Evolutionary conservation across 106 monocot species (phyloP).

Genomic region (Xerophyta viscosa): DNA sequence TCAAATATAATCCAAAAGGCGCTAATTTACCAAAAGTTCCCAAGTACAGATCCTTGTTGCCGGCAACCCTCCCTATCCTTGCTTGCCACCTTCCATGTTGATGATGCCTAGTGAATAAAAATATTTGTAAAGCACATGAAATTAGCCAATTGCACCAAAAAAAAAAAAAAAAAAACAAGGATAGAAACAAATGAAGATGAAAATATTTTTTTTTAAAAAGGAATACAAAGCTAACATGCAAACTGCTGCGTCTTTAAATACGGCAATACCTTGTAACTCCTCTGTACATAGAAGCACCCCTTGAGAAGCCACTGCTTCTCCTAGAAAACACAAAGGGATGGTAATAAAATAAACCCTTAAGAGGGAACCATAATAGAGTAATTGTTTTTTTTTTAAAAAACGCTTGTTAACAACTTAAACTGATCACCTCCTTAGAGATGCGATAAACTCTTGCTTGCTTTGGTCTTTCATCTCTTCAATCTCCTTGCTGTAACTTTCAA

Average conservation of each 20-base stretch:
- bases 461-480: conserved; percentile 61
- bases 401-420: background rate
- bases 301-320: conserved; percentile 11
- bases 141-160: background rate
- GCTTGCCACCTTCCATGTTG: conserved; percentile 15
- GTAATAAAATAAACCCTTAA: background rate
- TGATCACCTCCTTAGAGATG: conserved; percentile 33
- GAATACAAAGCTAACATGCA: too few relatives aligned
- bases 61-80: conserved; percentile 21
- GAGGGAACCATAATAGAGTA: background rate
- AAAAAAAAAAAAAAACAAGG: background rate
- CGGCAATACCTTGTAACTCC: conserved; percentile 9
- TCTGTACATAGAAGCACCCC: conserved; percentile 10
- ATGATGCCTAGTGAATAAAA: conserved; percentile 1
- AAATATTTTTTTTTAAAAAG: too few relatives aligned
- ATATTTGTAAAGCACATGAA: background rate
- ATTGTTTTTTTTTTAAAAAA: background rate
- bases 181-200: background rate
- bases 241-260: too few relatives aligned
- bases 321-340: background rate
- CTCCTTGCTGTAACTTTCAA: conserved; percentile 36
- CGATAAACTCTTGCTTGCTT: conserved; percentile 65
- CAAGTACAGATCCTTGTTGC: conserved; percentile 35
- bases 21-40: conserved; percentile 21
- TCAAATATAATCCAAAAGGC: background rate